Base-by-base conservation (phyloP, 352 stramenopile species). In the Phytophthora multivora region DNA sequence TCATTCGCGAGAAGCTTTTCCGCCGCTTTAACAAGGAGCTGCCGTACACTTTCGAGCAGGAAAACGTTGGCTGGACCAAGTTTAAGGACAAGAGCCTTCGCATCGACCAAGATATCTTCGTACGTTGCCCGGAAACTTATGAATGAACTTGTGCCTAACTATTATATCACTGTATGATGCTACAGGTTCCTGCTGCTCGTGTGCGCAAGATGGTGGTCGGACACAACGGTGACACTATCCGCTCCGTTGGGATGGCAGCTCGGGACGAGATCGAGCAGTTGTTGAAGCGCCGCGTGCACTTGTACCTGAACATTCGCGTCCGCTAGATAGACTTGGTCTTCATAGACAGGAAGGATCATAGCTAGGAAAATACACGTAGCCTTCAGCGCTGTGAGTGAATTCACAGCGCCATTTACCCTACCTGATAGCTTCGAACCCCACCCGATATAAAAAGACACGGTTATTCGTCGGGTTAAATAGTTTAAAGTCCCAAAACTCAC, bases 1-100 rank as follows among this genome's bases (percentile, higher is more conserved):
- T 96, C 69, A 96, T 96, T 51, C 85, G 87, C 21, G 87, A 93
- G 48, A 93, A 96, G 69, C 78, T 96, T 45, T 96, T 89, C 59
- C 65, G 82, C n/a, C 85, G 87, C 49, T 94, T 91, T 53, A 93
- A 96, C 67, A 84, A 93, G 65, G 87, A 96, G 53, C 74, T 96
- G 23, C 87, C 87, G 42, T 96, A 96, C 66, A 60, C 55, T n/a
- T 83, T 94, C 35, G 71, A 91, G 43, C 85, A 94, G 59, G 83
- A 94, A 63, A 94, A 91, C 52, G 86, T 77, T 43, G 87, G 87
- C 47, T 96, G 87, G 87, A 96, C 87, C 39, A 84, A 82, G 51
- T 94, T 96, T 59, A 90, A 77, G 53, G 87, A 96, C 68, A 89
- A 88, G 21, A 96, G 85, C 48, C 45, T 96, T 31, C 85, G 87